phyloP scores from a whole-genome alignment of 306 rosid species.

The Delonix regia region DNA sequence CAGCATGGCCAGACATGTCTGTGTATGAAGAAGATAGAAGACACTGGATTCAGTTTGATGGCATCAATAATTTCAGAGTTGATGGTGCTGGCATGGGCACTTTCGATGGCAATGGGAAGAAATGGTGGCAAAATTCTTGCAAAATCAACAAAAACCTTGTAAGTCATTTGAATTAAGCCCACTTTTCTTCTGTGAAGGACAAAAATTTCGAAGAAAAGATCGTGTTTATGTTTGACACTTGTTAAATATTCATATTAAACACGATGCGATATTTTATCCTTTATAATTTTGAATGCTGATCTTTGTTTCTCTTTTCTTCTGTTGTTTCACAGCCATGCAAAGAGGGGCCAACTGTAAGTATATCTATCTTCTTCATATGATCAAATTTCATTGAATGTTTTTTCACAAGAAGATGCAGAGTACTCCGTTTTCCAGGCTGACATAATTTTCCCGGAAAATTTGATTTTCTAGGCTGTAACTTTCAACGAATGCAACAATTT shows the following conservation, averaged over 20 bases:
- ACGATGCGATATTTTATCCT: no score
- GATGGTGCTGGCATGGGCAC: slow-evolving; percentile 64
- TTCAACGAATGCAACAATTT: slow-evolving; percentile 57
- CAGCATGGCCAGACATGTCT: slow-evolving; percentile 58
- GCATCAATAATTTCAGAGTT: slow-evolving; percentile 52
- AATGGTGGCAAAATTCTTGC: slow-evolving; percentile 90
- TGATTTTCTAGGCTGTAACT: slow-evolving; percentile 65
- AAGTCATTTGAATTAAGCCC: slow-evolving; percentile 17
- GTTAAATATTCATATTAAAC: no score
- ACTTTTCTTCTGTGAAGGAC: neutral
- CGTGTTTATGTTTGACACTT: no score
- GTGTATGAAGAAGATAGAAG: slow-evolving; percentile 50
- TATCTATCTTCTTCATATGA: neutral
- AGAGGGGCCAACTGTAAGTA: slow-evolving; percentile 75
- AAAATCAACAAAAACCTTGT: slow-evolving; percentile 64
- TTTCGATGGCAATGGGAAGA: slow-evolving; percentile 78
- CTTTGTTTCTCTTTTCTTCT: neutral
- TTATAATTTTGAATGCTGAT: slow-evolving; percentile 4
- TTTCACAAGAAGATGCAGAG: neutral
- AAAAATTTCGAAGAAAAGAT: no score
- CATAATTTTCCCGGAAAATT: neutral
- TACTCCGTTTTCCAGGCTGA: neutral
- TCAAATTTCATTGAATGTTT: neutral
- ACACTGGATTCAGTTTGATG: slow-evolving; percentile 67
- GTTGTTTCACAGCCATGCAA: slow-evolving; percentile 65